Evolutionary conservation across 208 protist species (phyloP).

Genomic region (Lotmaria passim): DNA sequence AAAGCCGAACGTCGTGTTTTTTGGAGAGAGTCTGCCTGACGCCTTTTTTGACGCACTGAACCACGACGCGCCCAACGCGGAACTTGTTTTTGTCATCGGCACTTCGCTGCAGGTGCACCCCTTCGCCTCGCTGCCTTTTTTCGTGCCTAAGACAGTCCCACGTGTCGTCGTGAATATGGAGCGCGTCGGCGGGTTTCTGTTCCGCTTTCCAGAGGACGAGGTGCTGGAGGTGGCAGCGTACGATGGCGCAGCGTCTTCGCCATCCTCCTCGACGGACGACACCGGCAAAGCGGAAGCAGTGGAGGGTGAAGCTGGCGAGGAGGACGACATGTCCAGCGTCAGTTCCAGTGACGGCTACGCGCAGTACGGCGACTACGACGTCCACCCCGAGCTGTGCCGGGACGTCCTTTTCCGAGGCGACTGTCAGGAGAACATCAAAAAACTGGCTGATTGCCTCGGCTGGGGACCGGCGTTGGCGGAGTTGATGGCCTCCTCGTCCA

Average conservation of each 20-base stretch:
- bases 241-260: neutral
- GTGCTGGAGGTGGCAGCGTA: neutral
- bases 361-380: constrained; percentile 42
- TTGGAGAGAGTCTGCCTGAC: constrained; percentile 94
- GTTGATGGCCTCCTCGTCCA: neutral
- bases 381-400: constrained; percentile 35
- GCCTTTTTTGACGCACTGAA: constrained; percentile 74
- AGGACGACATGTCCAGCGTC: constrained; percentile 14
- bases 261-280: neutral
- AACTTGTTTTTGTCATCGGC: constrained; percentile 95
- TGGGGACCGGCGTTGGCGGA: constrained; percentile 40
- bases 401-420: constrained; percentile 84
- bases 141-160: constrained; percentile 61
- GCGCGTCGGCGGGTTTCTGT: constrained; percentile 74
- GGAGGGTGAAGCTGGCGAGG: neutral
- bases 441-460: constrained; percentile 56
- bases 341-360: constrained; percentile 69
- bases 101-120: constrained; percentile 95
- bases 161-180: constrained; percentile 92
- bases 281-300: neutral
- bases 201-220: constrained; percentile 68
- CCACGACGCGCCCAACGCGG: constrained; percentile 75
- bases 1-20: constrained; percentile 98
- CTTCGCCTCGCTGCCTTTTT: constrained; percentile 84
- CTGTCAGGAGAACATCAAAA: constrained; percentile 65